Evolutionary conservation across 306 rosid genomes (phyloP).

Genomic region (Pachyrhizus erosus): DNA sequence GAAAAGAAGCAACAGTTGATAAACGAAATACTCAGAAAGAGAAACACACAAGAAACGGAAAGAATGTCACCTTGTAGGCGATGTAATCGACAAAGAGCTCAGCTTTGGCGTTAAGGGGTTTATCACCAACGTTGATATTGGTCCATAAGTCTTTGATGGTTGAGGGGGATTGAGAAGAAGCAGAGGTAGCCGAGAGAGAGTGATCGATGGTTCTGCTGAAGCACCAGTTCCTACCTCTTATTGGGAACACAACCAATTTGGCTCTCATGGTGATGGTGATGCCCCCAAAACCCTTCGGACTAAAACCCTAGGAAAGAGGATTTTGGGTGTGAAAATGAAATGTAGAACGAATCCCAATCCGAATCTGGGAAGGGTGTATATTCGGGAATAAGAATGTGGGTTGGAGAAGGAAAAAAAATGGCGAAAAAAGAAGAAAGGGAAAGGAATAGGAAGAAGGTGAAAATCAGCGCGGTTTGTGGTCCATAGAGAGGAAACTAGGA

Average conservation of each 20-base stretch:
- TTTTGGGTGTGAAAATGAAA: not conserved
- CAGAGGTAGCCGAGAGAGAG: constrained; percentile 38
- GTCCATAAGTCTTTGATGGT: constrained; percentile 69
- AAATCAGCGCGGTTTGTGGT: no score
- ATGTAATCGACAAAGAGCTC: constrained; percentile 67
- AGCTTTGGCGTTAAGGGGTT: constrained; percentile 62
- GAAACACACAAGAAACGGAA: not conserved
- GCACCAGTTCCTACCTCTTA: constrained; percentile 89
- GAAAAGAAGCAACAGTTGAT: constrained; percentile 1
- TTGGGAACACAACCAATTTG: constrained; percentile 84
- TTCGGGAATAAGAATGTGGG: not conserved
- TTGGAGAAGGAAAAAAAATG: not conserved
- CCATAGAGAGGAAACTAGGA: not conserved
- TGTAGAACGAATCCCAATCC: not conserved
- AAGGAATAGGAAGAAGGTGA: not conserved
- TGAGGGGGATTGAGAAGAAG: constrained; percentile 59
- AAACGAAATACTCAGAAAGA: not conserved
- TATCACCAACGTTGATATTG: constrained; percentile 41
- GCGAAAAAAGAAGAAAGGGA: not conserved
- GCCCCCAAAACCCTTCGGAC: not conserved
- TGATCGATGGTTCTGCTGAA: constrained; percentile 69
- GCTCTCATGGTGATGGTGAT: constrained; percentile 68
- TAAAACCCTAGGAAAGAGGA: constrained; percentile 34
- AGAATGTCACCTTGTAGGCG: constrained; percentile 62
- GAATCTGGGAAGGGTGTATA: not conserved